Base-by-base conservation (phyloP, 192 early-diverging fungal genomes). In the Mortierella alpina region DNA sequence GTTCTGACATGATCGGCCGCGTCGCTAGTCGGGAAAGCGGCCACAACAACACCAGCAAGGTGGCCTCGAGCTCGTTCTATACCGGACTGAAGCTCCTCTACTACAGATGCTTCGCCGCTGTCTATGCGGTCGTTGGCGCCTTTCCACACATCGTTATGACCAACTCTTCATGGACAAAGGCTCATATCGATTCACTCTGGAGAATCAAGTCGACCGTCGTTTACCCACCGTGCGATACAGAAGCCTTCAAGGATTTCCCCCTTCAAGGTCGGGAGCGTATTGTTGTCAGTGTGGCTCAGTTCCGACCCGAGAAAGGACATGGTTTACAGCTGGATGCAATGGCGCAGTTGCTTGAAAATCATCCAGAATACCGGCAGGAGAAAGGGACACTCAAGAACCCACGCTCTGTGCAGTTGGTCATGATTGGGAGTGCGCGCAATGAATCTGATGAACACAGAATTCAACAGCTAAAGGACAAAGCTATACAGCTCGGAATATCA, bases 141-240 rank as follows among this genome's bases (percentile, higher is more conserved):
- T 95, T 86, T 73, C 91, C 95, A 0, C 88, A 95, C 74, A 84
- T 90, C 4, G 91, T 97, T 1, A 94, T 98, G 93, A 93, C 93
- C n/a, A 98, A 99, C 84, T 99, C 97, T 11, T 90, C 93, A 2
- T 99, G 98, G 98, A 99, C 98, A 17, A 88, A 92, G 49, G 87
- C 76, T 50, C 98, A 99, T 70, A 95, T 99, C 57, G 91, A 95
- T 67, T 60, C 85, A n/a, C 75, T 99, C 9, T 99, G 95, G 92
- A 74, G 82, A 0, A 87, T 88, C 12, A 86, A 92, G 11, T 91
- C 94, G 6, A 69, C 72, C 11, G 87, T 95, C 2, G 91, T 98
- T 1, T 98, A 97, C 83, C 98, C 98, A 20, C 97, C 98, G 18
- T 99, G 97, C 84, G 93, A 97, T 72, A 96, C 95, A 0, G 70